These are phyloP conservation scores for Pichia eremophila DNA, from an alignment of 805 yeast species.

Conservation along the genomic window DNA sequence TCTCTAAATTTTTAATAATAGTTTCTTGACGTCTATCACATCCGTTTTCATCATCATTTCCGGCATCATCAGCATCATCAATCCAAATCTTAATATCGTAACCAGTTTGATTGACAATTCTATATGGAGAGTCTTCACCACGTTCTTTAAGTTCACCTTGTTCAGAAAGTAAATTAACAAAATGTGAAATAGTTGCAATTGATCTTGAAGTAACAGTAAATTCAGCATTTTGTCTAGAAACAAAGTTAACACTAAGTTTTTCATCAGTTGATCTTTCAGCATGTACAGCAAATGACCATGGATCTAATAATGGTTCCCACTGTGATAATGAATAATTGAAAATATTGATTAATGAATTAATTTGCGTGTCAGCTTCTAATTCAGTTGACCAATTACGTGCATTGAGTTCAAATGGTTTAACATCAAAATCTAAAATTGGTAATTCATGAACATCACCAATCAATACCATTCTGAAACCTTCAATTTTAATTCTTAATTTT, in stretches of 20 bases:
- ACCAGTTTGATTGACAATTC: slow-evolving; percentile 79
- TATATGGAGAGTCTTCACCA: slow-evolving; percentile 76
- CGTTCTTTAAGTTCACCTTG: slow-evolving; percentile 51
- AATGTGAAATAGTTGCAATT: slow-evolving; percentile 64
- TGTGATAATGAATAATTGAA: slow-evolving; percentile 83
- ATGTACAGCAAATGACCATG: slow-evolving; percentile 73
- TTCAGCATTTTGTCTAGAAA: slow-evolving; percentile 71
- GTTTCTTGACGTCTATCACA: slow-evolving; percentile 25
- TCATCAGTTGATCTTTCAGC: slow-evolving; percentile 42
- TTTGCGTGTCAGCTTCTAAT: slow-evolving; percentile 54
- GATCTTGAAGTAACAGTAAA: slow-evolving; percentile 75
- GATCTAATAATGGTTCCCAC: slow-evolving; percentile 93
- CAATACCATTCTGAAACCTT: slow-evolving; percentile 71
- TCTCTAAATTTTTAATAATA: slow-evolving; percentile 37
- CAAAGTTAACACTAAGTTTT: slow-evolving; percentile 51
- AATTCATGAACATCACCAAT: slow-evolving; percentile 89
- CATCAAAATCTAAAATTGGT: slow-evolving; percentile 72
- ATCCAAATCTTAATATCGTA: slow-evolving; percentile 74
- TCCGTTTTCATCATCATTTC: slow-evolving; percentile 3
- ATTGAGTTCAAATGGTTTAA: slow-evolving; percentile 56
- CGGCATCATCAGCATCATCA: slow-evolving; percentile 28
- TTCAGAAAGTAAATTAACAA: slow-evolving; percentile 47
- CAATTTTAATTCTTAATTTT: slow-evolving; percentile 51
- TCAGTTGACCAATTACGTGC: slow-evolving; percentile 86
- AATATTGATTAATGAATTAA: slow-evolving; percentile 62